Percentiles rank a stretch among this genome's conserved stretches.
phyloP scores from a whole-genome alignment of 768 basidiomycete species.

The Leccinum ochraceum region DNA sequence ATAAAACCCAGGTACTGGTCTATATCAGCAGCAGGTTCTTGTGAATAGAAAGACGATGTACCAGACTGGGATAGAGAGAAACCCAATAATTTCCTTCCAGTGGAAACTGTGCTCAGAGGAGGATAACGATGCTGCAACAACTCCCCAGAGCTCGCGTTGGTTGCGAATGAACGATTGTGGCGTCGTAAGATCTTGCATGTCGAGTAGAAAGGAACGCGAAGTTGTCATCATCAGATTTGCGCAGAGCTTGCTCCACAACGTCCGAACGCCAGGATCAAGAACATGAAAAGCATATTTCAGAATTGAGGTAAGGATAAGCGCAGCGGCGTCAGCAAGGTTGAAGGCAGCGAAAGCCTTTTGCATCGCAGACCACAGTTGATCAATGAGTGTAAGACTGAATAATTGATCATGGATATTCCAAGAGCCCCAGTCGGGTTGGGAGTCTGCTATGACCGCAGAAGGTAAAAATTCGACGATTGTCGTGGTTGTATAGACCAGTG shows the following conservation, averaged over 20 bases:
- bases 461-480: slow-evolving; percentile 41
- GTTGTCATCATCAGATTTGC: slow-evolving; percentile 45
- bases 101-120: slow-evolving; percentile 24
- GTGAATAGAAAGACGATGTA: slow-evolving; percentile 25
- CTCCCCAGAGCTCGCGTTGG: slow-evolving; percentile 48
- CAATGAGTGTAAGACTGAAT: slow-evolving; percentile 39
- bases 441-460: not conserved
- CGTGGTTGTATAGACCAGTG: slow-evolving; percentile 36
- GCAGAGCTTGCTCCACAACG: slow-evolving; percentile 51
- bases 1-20: slow-evolving; percentile 48
- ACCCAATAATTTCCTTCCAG: slow-evolving; percentile 45
- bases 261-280: slow-evolving; percentile 38
- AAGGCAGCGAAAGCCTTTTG: slow-evolving; percentile 46
- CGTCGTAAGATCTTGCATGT: slow-evolving; percentile 31
- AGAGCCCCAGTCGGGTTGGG: slow-evolving; percentile 22
- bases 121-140: slow-evolving; percentile 39
- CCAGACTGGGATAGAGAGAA: slow-evolving; percentile 53
- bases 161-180: slow-evolving; percentile 23
- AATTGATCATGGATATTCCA: slow-evolving; percentile 35
- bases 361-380: slow-evolving; percentile 52
- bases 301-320: slow-evolving; percentile 46
- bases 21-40: slow-evolving; percentile 4
- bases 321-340: slow-evolving; percentile 46
- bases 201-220: slow-evolving; percentile 40
- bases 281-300: slow-evolving; percentile 46